Base-by-base conservation (phyloP, 371 early-diverging fungal genomes). In the Mortierella sp. region DNA sequence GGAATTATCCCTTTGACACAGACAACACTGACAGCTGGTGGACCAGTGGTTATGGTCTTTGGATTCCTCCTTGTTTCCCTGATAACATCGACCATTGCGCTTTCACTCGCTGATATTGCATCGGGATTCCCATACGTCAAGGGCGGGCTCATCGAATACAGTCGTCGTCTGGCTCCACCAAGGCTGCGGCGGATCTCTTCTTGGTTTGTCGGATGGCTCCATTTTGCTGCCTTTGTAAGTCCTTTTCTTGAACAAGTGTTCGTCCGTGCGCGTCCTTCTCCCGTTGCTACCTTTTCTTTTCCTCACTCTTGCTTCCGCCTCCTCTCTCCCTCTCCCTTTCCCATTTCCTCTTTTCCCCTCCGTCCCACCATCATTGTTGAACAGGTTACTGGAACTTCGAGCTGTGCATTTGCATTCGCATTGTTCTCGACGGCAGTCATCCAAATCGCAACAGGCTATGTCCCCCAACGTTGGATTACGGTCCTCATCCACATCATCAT, bases 181-280 rank as follows among this genome's bases (percentile, higher is more conserved):
- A 54, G 41, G 38, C 43, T 73, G 38, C 54, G 55, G 6, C 77
- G 84, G 18, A 55, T 83, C 48, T 75, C 80, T 4, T 58, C 84
- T 2, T 83, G 84, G 80, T 12, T 74, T 0, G 80, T 77, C 24
- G 84, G 84, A 44, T 83, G 80, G 80, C 78, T 83, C 5, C 84
- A 83, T n/a, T 83, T 83, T 54, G 76, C 65, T 56, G 80, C 84
- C 8, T 77, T 72, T 29, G 84, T 83, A 83, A n/a, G 80, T 65
- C 5, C 16, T 46, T 2, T 4, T 44, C 38, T 11, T 32, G 32
- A 60, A 1, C 18, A 6, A 6, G 0, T 3, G 14, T 35, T 35
- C 18, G 35, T 35, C 38, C 18, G 63, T 63, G 35, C 63, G 63
- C 29, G 6, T 38, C 43, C 4, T 21, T 24, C 8, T 63, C 41